phyloP scores from a whole-genome alignment of 208 protist species.

The Acanthamoeba royreba region DNA sequence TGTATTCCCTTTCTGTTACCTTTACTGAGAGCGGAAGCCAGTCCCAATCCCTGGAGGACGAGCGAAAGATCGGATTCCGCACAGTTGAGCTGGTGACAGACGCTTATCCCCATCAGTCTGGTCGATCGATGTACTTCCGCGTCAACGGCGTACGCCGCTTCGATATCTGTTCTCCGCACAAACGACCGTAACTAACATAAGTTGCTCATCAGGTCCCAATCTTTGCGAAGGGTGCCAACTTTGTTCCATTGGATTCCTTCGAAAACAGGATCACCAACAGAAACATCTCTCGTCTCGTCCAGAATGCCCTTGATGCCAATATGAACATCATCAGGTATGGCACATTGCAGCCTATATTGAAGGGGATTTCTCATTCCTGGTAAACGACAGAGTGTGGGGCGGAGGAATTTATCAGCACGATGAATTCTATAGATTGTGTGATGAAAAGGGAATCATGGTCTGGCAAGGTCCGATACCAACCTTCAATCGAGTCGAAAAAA shows the following conservation, averaged over 20 bases:
- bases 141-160: neutral
- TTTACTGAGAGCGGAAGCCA: neutral
- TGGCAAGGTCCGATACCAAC: conserved; percentile 82
- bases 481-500: neutral
- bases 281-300: conserved; percentile 37
- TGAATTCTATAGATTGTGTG: conserved; percentile 77
- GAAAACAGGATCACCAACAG: neutral
- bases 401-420: conserved; percentile 80
- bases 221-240: conserved; percentile 73
- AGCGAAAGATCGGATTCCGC: conserved; percentile 16
- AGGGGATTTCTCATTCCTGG: too few relatives aligned
- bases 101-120: neutral
- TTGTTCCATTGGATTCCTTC: conserved; percentile 75
- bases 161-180: too few relatives aligned
- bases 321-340: conserved; percentile 19
- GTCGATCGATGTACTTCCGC: neutral
- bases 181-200: neutral
- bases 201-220: neutral
- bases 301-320: neutral
- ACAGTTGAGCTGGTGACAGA: conserved; percentile 42
- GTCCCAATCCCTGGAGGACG: too few relatives aligned
- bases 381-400: conserved; percentile 84
- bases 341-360: too few relatives aligned
- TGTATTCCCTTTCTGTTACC: neutral
- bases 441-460: conserved; percentile 77